These are phyloP conservation scores for Phytopythium mirpurense DNA, from an alignment of 352 stramenopile species.

Conservation along the genomic window DNA sequence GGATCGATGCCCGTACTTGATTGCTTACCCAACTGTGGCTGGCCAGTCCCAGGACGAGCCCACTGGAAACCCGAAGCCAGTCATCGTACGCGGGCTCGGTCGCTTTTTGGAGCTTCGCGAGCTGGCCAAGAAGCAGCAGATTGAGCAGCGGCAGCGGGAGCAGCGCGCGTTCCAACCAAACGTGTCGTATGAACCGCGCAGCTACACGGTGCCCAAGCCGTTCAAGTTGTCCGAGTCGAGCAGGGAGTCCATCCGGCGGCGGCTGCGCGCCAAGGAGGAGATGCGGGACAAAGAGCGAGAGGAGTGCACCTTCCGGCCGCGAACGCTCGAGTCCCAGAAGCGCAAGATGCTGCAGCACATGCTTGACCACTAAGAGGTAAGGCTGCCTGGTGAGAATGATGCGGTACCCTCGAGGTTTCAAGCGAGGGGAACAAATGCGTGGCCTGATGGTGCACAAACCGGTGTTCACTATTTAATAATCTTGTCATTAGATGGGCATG, in stretches of 20 bases:
- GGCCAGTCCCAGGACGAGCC: background rate
- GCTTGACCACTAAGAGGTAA: constrained; percentile 22
- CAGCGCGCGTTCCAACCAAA: constrained; percentile 58
- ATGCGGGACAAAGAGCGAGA: constrained; percentile 42
- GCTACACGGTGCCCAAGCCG: constrained; percentile 68
- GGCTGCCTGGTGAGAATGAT: too few species aligned
- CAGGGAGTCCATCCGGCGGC: constrained; percentile 42
- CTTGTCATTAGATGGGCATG: background rate
- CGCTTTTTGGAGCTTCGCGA: constrained; percentile 77
- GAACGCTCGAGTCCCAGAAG: constrained; percentile 50
- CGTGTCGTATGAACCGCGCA: constrained; percentile 52
- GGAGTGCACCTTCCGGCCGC: constrained; percentile 58
- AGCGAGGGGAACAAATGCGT: too few species aligned
- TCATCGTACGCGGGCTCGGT: constrained; percentile 76
- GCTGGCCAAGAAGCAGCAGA: constrained; percentile 54
- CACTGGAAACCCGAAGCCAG: constrained; percentile 18
- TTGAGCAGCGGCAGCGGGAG: constrained; percentile 58
- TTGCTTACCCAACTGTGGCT: background rate
- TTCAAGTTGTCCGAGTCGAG: constrained; percentile 68
- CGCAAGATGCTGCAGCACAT: constrained; percentile 47
- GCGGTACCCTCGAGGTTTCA: too few species aligned
- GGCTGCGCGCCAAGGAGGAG: constrained; percentile 37
- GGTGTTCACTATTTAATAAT: constrained; percentile 14
- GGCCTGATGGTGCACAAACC: background rate
- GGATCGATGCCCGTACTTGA: too few species aligned